These are phyloP conservation scores for Euryodendron excelsum DNA, from an alignment of 148 eudicot genomes.

Conservation along the genomic window DNA sequence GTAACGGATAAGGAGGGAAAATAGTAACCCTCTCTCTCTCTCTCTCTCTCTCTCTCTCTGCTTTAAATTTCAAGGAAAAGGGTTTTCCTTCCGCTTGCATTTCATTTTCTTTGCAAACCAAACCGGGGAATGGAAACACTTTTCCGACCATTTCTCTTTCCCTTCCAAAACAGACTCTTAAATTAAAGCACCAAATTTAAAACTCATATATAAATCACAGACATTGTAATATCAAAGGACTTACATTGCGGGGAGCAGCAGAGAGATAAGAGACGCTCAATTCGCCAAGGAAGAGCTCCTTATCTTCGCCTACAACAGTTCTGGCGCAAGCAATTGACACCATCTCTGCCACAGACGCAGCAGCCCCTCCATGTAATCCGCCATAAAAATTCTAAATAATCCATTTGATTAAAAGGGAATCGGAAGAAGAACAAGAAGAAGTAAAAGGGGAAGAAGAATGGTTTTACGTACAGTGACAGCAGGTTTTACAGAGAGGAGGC, in stretches of 20 bases:
- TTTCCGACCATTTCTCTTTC: too few relatives aligned
- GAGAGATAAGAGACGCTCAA: conserved; percentile 64
- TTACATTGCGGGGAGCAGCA: conserved; percentile 62
- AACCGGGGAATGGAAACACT: too few relatives aligned
- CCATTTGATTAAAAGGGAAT: too few relatives aligned
- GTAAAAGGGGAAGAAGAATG: neutral
- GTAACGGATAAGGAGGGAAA: too few relatives aligned
- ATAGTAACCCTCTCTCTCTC: too few relatives aligned
- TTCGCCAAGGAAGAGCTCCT: conserved; percentile 72
- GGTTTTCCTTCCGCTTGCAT: too few relatives aligned
- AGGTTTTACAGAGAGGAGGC: conserved; percentile 21
- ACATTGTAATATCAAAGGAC: conserved; percentile 1
- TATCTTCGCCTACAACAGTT: conserved; percentile 71
- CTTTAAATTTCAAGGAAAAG: too few relatives aligned
- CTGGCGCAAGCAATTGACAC: conserved; percentile 76
- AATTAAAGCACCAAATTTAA: neutral
- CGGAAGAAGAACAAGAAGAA: neutral
- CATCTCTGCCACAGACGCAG: conserved; percentile 60
- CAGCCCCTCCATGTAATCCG: conserved; percentile 83
- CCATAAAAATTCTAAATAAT: conserved; percentile 51
- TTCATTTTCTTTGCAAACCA: too few relatives aligned
- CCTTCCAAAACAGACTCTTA: too few relatives aligned
- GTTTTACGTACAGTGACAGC: neutral
- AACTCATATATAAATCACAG: neutral
- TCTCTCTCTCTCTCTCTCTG: too few relatives aligned